These are phyloP conservation scores for Candida smagusa DNA, from an alignment of 1,139 yeast genomes.

Conservation along the genomic window DNA sequence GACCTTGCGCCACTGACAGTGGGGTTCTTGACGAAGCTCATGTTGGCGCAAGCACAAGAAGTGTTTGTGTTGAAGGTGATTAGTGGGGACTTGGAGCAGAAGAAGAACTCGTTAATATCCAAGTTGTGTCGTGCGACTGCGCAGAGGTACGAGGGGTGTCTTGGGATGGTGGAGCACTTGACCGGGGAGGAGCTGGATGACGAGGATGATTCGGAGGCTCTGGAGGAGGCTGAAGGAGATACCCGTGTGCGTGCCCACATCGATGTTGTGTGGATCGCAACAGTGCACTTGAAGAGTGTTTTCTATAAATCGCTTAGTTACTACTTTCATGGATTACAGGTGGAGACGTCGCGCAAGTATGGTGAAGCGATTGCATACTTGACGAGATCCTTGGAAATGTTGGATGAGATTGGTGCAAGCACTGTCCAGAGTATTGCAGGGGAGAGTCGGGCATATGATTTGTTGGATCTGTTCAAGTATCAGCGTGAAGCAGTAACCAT, in stretches of 20 bases:
- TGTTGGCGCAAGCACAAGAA: conserved; percentile 89
- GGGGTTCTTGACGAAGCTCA: conserved; percentile 57
- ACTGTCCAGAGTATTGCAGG: conserved; percentile 27
- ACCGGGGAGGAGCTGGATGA: conserved; percentile 13
- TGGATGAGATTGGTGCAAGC: conserved; percentile 26
- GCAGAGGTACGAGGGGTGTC: conserved; percentile 52
- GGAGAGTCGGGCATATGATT: conserved; percentile 30
- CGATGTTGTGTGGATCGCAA: conserved; percentile 44
- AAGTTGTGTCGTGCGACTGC: conserved; percentile 68
- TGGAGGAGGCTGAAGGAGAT: conserved; percentile 7
- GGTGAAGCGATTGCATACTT: conserved; percentile 79
- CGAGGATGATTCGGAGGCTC: conserved; percentile 14
- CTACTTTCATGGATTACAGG: conserved; percentile 51
- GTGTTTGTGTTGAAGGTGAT: conserved; percentile 67
- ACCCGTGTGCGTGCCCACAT: conserved; percentile 45
- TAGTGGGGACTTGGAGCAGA: conserved; percentile 42
- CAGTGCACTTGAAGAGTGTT: conserved; percentile 45
- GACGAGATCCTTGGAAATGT: conserved; percentile 45
- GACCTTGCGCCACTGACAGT: conserved; percentile 75
- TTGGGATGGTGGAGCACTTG: conserved; percentile 31
- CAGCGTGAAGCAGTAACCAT: conserved; percentile 45
- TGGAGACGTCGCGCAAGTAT: conserved; percentile 50
- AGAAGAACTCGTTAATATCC: conserved; percentile 65
- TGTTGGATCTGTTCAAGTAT: conserved; percentile 41
- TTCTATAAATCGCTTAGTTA: conserved; percentile 44